Conservation (phyloP, 2,329 filamentous ascomycete species). For the Rachicladosporium sp. region DNA sequence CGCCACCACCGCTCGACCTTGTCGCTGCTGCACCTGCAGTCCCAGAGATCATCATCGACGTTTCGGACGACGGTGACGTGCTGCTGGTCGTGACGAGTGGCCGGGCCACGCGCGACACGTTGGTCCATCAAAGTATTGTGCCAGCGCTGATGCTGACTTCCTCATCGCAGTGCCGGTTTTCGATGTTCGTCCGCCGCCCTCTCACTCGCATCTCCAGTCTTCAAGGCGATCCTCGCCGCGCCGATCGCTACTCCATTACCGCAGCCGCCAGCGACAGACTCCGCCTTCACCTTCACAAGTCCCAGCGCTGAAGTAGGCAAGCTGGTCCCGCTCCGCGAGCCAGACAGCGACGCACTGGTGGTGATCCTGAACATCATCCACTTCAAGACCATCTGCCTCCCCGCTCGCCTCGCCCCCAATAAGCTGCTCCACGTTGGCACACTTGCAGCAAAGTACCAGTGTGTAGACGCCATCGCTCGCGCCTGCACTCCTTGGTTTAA, state of each 20-base stretch:
- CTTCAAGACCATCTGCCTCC: constrained; percentile 16
- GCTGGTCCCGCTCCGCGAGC: constrained; percentile 11
- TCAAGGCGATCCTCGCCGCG: constrained; percentile 9
- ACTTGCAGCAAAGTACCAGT: constrained; percentile 14
- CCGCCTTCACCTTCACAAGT: background rate
- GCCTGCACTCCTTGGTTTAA: constrained; percentile 17
- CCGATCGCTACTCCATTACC: background rate
- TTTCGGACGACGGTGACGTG: constrained; percentile 8
- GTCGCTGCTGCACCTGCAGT: background rate
- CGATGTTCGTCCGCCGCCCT: constrained; percentile 13
- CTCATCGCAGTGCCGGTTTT: constrained; percentile 9
- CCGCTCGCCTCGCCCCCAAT: constrained; percentile 11
- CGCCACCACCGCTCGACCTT: background rate
- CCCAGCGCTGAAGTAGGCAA: constrained; percentile 1
- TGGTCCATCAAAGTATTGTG: background rate
- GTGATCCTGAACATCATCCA: constrained; percentile 18
- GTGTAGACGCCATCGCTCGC: constrained; percentile 12
- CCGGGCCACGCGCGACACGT: too few relatives aligned
- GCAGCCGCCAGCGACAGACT: constrained; percentile 1
- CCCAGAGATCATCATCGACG: constrained; percentile 4
- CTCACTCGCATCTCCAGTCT: constrained; percentile 13
- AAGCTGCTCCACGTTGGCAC: constrained; percentile 13
- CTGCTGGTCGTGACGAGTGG: constrained; percentile 4
- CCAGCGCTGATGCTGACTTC: constrained; percentile 2
- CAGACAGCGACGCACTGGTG: constrained; percentile 15